Base-by-base conservation (phyloP, 73 alveolate species). In the Uronychia binucleata region DNA sequence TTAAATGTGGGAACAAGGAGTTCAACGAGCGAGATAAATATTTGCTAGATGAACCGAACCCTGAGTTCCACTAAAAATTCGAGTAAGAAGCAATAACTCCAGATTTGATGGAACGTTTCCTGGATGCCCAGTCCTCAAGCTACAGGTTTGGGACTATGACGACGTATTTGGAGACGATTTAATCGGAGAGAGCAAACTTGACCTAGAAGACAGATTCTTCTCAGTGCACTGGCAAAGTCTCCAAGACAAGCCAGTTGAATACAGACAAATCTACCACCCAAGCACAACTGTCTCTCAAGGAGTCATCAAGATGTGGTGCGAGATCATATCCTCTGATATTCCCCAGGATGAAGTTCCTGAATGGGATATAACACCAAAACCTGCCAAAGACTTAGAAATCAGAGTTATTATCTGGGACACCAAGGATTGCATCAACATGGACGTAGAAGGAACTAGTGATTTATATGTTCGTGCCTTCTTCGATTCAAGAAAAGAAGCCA, bases 381-480 rank as follows among this genome's bases (percentile, higher is more conserved):
- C 99, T 1, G 87, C 92, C 26, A 91, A 86, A 31, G 97, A 97
- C 77, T 86, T 96, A 67, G 98, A 96, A 85, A 95, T 94, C 27
- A 91, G 99, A 83, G 91, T 96, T 74, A 95, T 98, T 57, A 93
- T 98, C 25, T 98, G 99, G 98, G 98, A 96, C 87, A 97, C 99
- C 1, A 90, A 88, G 60, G 98, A 95, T 74, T 96, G 96, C 83
- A 93, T 92, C 67, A 88, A 88, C 91, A 89, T 82, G 91, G 99
- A 98, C 88, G 87, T 91, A 32, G 99, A 98, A 93, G 99, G 98
- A 34, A 97, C 99, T 76, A 93, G 98, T 57, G 99, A 98, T 94
- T 84, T 97, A 0, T 98, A 95, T 92, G 88, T 91, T 46, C 90
- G 97, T 77, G 98, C 98, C 0, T 96, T 85, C 95, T 86, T 98